phyloP scores from a whole-genome alignment of 805 yeast species.

The Myxozyma neglecta region DNA sequence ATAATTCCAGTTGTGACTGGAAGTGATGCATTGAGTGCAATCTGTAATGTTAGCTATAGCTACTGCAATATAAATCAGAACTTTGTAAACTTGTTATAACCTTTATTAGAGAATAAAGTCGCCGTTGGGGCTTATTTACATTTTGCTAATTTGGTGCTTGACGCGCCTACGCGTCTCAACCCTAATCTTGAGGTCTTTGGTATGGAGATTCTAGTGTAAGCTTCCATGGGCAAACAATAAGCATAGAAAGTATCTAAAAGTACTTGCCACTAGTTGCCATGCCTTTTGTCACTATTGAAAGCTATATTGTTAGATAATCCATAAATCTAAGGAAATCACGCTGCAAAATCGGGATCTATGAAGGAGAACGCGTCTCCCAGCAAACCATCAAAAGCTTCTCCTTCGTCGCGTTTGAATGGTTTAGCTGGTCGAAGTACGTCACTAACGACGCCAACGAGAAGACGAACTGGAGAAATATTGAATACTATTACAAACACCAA shows the following conservation, averaged over 20 bases:
- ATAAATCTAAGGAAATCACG: no score
- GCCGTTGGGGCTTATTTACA: no score
- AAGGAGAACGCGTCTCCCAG: neutral
- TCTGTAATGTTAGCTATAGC: no score
- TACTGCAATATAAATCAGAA: no score
- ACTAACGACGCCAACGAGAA: neutral
- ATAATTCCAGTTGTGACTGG: no score
- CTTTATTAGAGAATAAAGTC: no score
- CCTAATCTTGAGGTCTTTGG: neutral
- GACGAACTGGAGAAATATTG: neutral
- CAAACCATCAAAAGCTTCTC: neutral
- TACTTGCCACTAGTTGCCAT: neutral
- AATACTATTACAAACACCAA: neutral
- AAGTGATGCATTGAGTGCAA: no score
- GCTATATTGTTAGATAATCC: neutral
- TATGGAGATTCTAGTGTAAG: neutral
- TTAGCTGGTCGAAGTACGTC: neutral
- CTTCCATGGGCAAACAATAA: neutral
- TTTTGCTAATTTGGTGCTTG: neutral
- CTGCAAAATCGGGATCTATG: neutral
- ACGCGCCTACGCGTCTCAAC: constrained; percentile 6
- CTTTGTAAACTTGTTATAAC: no score
- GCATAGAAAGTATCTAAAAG: neutral
- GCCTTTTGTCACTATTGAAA: neutral
- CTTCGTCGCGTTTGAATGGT: neutral